A percentile compares a stretch with the other conserved stretches of the same genome.
phyloP scores from a whole-genome alignment of 1,139 yeast species.

The Chernovozyma sophiae-reginae region DNA sequence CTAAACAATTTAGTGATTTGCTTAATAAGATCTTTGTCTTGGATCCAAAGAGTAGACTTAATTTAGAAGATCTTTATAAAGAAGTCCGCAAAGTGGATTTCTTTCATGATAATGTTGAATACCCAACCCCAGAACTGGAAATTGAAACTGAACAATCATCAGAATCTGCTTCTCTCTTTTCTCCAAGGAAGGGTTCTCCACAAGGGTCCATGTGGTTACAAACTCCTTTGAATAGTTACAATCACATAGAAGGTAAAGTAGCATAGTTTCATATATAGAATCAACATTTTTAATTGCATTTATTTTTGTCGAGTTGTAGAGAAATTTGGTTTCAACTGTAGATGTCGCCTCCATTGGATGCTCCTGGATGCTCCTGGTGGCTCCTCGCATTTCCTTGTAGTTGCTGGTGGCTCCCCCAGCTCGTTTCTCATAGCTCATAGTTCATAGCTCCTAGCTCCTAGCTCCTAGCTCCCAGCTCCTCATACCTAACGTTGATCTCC shows the following conservation, averaged over 20 bases:
- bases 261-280: not conserved
- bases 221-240: constrained; percentile 1
- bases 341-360: too few relatives aligned
- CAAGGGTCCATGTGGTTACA: constrained; percentile 1
- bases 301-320: too few relatives aligned
- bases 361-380: too few relatives aligned
- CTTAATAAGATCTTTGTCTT: constrained; percentile 52
- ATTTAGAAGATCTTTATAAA: constrained; percentile 43
- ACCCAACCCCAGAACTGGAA: constrained; percentile 3
- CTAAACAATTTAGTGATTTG: constrained; percentile 54
- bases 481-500: too few relatives aligned
- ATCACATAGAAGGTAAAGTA: not conserved
- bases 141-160: constrained; percentile 1
- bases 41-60: constrained; percentile 62
- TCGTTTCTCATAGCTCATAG: too few relatives aligned
- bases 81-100: constrained; percentile 39
- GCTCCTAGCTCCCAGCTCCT: too few relatives aligned
- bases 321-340: too few relatives aligned
- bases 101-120: constrained; percentile 22
- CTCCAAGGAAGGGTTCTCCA: constrained; percentile 3
- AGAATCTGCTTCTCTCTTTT: constrained; percentile 2
- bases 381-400: too few relatives aligned
- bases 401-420: too few relatives aligned
- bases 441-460: too few relatives aligned
- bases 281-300: too few relatives aligned